Evolutionary conservation across 371 early-diverging fungal genomes (phyloP), one percentile per base, ranked within the genome.

Genomic region (Mucor circinelloides): DNA sequence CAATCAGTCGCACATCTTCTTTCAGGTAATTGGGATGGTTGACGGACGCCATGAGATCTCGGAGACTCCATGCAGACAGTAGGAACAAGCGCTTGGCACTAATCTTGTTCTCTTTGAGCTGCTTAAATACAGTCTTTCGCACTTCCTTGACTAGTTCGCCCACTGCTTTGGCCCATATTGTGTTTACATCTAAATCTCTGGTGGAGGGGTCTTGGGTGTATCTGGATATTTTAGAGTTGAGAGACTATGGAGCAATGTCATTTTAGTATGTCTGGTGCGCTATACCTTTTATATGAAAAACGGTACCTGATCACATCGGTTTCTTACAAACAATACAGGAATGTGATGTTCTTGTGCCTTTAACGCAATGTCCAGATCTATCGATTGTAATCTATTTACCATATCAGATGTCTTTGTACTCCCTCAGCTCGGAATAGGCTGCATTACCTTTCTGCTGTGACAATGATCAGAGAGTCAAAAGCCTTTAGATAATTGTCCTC

Each of bases 391-490:
- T 50, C 81, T 80, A 67, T 44, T 13, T 32, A 44, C 57, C 19
- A 42, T 44, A 38, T 50, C 63, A 63, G 40, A 38, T 60, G 31
- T 15, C 30, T 27, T 55, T 55, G 56, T 58, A 28, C 58, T n/a
- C 10, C 32, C 28, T n/a, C 40, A 54, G 2, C 13, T 52, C 36
- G 36, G 34, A 19, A 32, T 52, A 42, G 28, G 27, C 7, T 4
- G 13, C 48, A n/a, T 63, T 78, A 81, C 79, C 82, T 69, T 63
- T 80, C 79, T 15, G 81, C 77, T 9, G 71, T 80, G 30, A 83
- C 83, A 68, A 83, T 77, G 25, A 83, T 74, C 12, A 83, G 57
- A 12, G 81, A 77, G 67, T 83, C 83, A 71, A 83, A 83, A 13
- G 78, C 83, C 46, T 68, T 69, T 10, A 83, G 40, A 64, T 81